A percentile compares a stretch with the other conserved stretches of the same genome.
phyloP scores from a whole-genome alignment of 805 yeast genomes.

The Crinitomyces ghanaensis region DNA sequence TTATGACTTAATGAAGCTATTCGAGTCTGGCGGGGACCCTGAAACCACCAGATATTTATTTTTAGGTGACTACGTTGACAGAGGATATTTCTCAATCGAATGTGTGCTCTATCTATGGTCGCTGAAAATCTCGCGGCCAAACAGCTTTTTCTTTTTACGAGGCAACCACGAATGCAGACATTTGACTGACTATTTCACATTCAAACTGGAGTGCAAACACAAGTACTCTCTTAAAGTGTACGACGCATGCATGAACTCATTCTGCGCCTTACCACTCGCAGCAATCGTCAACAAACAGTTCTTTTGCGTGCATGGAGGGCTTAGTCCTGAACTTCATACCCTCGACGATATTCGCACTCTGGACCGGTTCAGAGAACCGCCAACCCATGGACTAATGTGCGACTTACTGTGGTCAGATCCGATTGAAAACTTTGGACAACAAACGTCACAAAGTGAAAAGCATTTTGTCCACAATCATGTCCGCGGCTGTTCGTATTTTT shows the following conservation, averaged over 20 bases:
- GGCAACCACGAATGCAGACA: slow-evolving; percentile 96
- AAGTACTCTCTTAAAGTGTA: slow-evolving; percentile 61
- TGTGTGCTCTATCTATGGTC: slow-evolving; percentile 56
- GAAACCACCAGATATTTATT: slow-evolving; percentile 64
- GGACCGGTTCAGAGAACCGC: slow-evolving; percentile 84
- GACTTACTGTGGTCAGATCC: slow-evolving; percentile 97
- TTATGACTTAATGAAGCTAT: slow-evolving; percentile 77
- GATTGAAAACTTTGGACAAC: slow-evolving; percentile 72
- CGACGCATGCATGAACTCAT: slow-evolving; percentile 63
- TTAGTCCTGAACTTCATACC: slow-evolving; percentile 70
- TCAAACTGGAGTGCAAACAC: slow-evolving; percentile 79
- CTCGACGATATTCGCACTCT: slow-evolving; percentile 57
- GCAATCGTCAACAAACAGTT: slow-evolving; percentile 91
- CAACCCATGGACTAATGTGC: slow-evolving; percentile 87
- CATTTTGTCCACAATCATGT: slow-evolving; percentile 54
- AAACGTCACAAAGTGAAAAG: slow-evolving; percentile 25
- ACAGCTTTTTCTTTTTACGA: slow-evolving; percentile 66
- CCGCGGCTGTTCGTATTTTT: slow-evolving; percentile 89
- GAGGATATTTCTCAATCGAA: slow-evolving; percentile 86
- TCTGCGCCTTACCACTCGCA: slow-evolving; percentile 80
- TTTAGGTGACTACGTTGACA: slow-evolving; percentile 89
- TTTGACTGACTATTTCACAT: slow-evolving; percentile 87
- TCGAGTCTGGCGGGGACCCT: slow-evolving; percentile 92
- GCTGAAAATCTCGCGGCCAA: slow-evolving; percentile 64
- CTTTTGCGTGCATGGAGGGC: slow-evolving; percentile 93